phyloP scores from a whole-genome alignment of 2,329 filamentous ascomycete genomes.

The Fusarium sp. region DNA sequence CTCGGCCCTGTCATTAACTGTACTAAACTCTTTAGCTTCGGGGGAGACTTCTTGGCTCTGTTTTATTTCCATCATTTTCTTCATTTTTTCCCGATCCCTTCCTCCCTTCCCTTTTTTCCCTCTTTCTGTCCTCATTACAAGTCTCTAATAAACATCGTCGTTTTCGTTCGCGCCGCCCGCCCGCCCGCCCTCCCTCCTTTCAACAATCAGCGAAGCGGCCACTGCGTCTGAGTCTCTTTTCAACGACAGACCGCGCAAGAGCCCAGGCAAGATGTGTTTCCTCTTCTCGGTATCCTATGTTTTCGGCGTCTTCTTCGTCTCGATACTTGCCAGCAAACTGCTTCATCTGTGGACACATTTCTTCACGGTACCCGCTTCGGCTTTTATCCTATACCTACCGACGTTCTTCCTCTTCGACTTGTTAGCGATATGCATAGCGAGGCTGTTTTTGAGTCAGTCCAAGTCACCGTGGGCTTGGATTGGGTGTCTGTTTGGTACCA shows the following conservation, averaged over 20 bases:
- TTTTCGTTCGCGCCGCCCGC: background rate
- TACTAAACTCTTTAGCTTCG: background rate
- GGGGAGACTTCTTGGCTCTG: background rate
- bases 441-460: slow-evolving; percentile 41
- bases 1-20: background rate
- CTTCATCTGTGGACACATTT: slow-evolving; percentile 44
- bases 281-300: slow-evolving; percentile 40
- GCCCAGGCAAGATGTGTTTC: slow-evolving; percentile 33
- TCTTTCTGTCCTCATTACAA: background rate
- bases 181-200: slow-evolving; percentile 6
- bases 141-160: background rate
- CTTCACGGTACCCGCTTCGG: slow-evolving; percentile 38
- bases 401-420: slow-evolving; percentile 46
- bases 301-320: slow-evolving; percentile 45
- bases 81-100: background rate
- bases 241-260: slow-evolving; percentile 2
- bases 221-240: slow-evolving; percentile 1
- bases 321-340: slow-evolving; percentile 43
- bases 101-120: background rate
- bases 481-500: slow-evolving; percentile 30
- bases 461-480: slow-evolving; percentile 33
- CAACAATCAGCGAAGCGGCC: slow-evolving; percentile 17
- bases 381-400: slow-evolving; percentile 47
- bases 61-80: slow-evolving; percentile 7
- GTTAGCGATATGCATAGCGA: slow-evolving; percentile 37